Base-by-base conservation (phyloP, 495 filamentous ascomycete genomes). In the Penicillium longicatenatum region DNA sequence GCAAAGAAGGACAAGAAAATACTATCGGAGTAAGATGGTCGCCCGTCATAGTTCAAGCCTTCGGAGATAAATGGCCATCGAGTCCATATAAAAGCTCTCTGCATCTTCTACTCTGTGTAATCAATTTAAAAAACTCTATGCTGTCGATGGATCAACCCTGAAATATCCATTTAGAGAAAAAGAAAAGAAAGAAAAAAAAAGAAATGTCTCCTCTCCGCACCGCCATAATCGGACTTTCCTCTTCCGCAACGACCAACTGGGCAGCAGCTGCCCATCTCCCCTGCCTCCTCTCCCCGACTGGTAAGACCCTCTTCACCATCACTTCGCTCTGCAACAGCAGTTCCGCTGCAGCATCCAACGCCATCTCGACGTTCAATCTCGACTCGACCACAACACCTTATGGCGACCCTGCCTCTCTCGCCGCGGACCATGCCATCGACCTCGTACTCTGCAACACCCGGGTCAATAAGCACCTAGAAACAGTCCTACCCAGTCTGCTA, bases 361-460 rank as follows among this genome's bases (percentile, higher is more conserved):
- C 42, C 17, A 45, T 45, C 6, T 22, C 19, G 10, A 45, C 42
- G 6, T 45, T 8, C 42, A 45, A 45, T 45, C 42, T 45, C 11
- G 42, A 45, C 17, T 21, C 17, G 5, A 43, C 16, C 3, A 19
- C 22, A 45, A 22, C 9, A 22, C 19, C 42, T 1, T 45, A 45
- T 19, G 42, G 42, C 42, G 42, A 45, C 10, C 42, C 42, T 11
- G 42, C 17, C 42, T 45, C 42, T 19, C 42, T 45, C 42, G 42
- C 42, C 19, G 42, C 42, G 21, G 42, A 45, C 42, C 42, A 3
- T 11, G 21, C 17, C 19, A 22, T 45, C 10, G 42, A 45, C 42
- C 42, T 45, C 19, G 42, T 45, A 19, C 42, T 45, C 3, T 45
- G 42, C 42, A 45, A 45, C 12, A 45, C 42, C 42, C 42, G 42